Evolutionary conservation across 2,329 filamentous ascomycete genomes (phyloP).

Genomic region (Colletotrichum sansevieriae): DNA sequence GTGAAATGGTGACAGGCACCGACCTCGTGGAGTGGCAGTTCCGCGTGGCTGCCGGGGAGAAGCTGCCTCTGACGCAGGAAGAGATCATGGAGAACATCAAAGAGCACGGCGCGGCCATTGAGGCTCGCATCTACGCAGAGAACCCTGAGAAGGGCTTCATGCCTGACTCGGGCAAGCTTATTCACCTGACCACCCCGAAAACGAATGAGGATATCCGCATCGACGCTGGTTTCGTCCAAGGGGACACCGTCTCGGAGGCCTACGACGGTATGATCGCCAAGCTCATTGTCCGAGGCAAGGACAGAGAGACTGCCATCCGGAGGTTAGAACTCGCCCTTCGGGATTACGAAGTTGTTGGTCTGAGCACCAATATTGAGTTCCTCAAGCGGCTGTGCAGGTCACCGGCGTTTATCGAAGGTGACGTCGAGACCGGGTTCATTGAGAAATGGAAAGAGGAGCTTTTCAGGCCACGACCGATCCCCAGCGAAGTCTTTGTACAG

Average conservation of each 20-base stretch:
- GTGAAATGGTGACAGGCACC: constrained; percentile 75
- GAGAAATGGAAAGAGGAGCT: constrained; percentile 86
- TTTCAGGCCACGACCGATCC: constrained; percentile 73
- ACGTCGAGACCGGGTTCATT: constrained; percentile 97
- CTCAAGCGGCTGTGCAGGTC: constrained; percentile 88
- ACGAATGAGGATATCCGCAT: constrained; percentile 83
- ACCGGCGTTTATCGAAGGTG: constrained; percentile 83
- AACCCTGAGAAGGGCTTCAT: constrained; percentile 93
- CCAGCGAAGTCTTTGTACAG: constrained; percentile 85
- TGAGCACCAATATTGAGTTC: constrained; percentile 97
- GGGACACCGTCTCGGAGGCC: constrained; percentile 91
- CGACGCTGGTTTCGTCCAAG: constrained; percentile 91
- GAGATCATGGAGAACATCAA: constrained; percentile 82
- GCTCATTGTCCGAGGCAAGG: constrained; percentile 88
- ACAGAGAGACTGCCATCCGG: constrained; percentile 83
- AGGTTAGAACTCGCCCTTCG: constrained; percentile 85
- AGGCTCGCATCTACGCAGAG: constrained; percentile 96
- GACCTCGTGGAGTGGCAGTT: constrained; percentile 97
- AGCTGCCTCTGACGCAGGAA: constrained; percentile 67
- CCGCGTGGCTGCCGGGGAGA: constrained; percentile 73
- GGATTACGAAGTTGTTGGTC: constrained; percentile 91
- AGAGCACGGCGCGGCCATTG: constrained; percentile 86
- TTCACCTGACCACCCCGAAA: constrained; percentile 83
- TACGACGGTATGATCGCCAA: constrained; percentile 99
- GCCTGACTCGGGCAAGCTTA: constrained; percentile 89